Evolutionary conservation across 2,329 filamentous ascomycete species (phyloP).

Genomic region (Scytalidium sp.): DNA sequence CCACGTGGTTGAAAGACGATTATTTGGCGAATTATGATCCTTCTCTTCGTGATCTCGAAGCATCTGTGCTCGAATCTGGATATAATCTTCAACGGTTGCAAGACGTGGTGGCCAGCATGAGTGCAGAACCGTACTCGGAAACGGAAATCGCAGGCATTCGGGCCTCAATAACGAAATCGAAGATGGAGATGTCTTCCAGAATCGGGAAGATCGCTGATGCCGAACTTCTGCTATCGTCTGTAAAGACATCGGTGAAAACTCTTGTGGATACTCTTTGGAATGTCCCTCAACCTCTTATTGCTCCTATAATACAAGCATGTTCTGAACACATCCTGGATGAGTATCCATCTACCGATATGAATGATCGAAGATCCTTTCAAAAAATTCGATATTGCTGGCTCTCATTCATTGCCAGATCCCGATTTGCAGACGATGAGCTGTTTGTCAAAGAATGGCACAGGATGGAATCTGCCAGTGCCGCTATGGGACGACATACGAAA

Average conservation of each 20-base stretch:
- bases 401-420: constrained; percentile 11
- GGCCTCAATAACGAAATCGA: background rate
- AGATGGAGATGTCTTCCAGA: background rate
- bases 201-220: constrained; percentile 1
- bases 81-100: background rate
- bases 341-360: background rate
- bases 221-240: constrained; percentile 3
- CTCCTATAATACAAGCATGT: constrained; percentile 4
- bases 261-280: constrained; percentile 12
- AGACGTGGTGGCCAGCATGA: background rate
- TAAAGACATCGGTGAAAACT: constrained; percentile 5
- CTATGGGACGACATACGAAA: background rate
- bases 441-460: constrained; percentile 10
- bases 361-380: background rate
- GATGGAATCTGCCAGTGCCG: background rate
- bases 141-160: background rate
- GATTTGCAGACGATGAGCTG: constrained; percentile 3
- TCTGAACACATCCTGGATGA: constrained; percentile 3
- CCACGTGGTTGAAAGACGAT: constrained; percentile 9
- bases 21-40: background rate
- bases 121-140: background rate
- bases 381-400: constrained; percentile 15
- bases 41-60: background rate
- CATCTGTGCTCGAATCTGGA: constrained; percentile 1
- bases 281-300: constrained; percentile 6